Percentiles rank a stretch among this genome's conserved stretches.
Conservation (phyloP, 2,329 filamentous ascomycete genomes). For the Aspergillus tamarii region DNA sequence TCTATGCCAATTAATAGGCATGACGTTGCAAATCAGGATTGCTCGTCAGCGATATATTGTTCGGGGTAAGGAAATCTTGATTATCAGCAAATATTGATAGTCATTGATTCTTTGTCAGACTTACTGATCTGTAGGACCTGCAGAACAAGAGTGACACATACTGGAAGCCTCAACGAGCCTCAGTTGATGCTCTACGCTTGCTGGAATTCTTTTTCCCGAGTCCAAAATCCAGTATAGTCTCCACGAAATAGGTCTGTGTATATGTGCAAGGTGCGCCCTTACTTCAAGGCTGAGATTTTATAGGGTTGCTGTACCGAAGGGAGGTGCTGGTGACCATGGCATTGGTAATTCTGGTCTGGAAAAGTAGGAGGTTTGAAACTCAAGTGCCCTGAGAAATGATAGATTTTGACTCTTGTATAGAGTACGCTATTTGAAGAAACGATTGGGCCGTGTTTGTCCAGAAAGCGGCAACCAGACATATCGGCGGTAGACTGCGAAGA, state of each 20-base stretch:
- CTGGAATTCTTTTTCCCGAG: slow-evolving; percentile 14
- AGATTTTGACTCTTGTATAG: neutral
- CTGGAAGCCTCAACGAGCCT: neutral
- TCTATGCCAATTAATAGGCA: slow-evolving; percentile 31
- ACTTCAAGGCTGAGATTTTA: slow-evolving; percentile 11
- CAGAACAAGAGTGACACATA: neutral
- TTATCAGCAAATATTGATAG: slow-evolving; percentile 6
- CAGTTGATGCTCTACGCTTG: slow-evolving; percentile 7
- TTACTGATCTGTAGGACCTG: slow-evolving; percentile 5
- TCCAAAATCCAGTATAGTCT: slow-evolving; percentile 18
- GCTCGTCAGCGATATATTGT: slow-evolving; percentile 18
- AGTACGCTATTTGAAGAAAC: slow-evolving; percentile 11
- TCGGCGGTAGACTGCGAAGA: neutral
- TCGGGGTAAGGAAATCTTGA: slow-evolving; percentile 6
- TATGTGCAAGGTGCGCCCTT: slow-evolving; percentile 3
- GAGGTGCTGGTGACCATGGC: slow-evolving; percentile 12
- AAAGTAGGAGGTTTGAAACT: slow-evolving; percentile 10
- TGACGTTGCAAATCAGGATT: slow-evolving; percentile 22
- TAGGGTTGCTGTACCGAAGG: neutral
- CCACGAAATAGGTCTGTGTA: slow-evolving; percentile 18
- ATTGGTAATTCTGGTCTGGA: slow-evolving; percentile 2
- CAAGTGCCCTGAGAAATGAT: slow-evolving; percentile 6
- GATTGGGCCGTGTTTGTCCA: slow-evolving; percentile 9
- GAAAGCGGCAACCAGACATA: slow-evolving; percentile 6
- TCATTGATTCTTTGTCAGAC: neutral